phyloP scores from a whole-genome alignment of 495 filamentous ascomycete species.

The Thozetella sp. region DNA sequence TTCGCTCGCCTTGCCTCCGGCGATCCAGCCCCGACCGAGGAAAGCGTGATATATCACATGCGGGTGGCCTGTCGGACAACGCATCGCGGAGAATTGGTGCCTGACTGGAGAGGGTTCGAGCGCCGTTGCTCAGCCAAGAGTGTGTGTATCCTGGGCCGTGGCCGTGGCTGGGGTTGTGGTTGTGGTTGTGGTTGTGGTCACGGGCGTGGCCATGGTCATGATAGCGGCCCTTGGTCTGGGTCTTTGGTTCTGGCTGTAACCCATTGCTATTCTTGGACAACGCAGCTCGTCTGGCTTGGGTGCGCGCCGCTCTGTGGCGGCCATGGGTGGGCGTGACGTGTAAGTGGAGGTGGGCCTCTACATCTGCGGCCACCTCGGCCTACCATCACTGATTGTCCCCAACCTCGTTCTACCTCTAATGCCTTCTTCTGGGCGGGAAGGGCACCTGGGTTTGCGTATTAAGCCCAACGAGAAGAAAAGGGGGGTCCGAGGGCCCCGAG shows the following conservation, averaged over 20 bases:
- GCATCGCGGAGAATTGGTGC: conserved; percentile 1
- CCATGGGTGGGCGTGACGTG: not conserved
- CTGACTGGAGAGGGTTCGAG: not conserved
- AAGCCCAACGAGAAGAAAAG: too few species aligned
- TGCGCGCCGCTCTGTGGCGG: not conserved
- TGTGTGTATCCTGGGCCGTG: too few species aligned
- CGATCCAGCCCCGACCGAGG: not conserved
- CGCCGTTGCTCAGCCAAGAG: too few species aligned
- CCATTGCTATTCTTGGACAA: too few species aligned
- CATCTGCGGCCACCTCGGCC: not conserved
- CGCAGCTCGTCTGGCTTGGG: too few species aligned
- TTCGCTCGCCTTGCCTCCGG: not conserved
- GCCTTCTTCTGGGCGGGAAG: not conserved
- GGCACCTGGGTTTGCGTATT: not conserved
- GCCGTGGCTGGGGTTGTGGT: too few species aligned
- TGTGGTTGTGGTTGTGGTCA: too few species aligned
- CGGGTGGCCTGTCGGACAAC: not conserved
- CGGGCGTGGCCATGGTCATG: too few species aligned
- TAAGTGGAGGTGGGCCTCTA: conserved; percentile 2
- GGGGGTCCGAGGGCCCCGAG: too few species aligned
- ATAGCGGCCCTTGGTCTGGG: too few species aligned
- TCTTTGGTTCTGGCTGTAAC: too few species aligned
- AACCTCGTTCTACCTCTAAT: not conserved
- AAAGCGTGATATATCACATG: conserved; percentile 2
- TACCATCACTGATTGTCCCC: not conserved